Percentiles rank a stretch among this genome's conserved stretches.
Conservation (phyloP, 2,329 filamentous ascomycete genomes). For the Pseudogymnoascus sp. region DNA sequence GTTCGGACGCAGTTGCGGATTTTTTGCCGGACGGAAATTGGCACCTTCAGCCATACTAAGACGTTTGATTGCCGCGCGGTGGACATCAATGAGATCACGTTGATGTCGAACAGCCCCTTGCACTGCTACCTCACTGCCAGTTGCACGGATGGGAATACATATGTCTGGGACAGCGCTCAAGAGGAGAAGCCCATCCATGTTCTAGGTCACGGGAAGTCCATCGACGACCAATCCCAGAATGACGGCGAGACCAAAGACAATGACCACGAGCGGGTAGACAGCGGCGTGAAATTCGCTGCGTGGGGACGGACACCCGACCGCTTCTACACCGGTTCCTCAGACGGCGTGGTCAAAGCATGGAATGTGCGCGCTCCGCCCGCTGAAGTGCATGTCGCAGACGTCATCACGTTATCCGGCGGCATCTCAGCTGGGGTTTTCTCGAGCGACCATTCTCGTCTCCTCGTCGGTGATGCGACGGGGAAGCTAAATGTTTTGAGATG, state of each 20-base stretch:
- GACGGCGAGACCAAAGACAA: constrained; percentile 25
- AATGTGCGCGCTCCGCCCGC: constrained; percentile 40
- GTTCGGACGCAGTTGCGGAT: constrained; percentile 51
- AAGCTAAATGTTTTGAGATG: constrained; percentile 48
- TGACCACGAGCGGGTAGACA: constrained; percentile 45
- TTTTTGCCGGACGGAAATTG: constrained; percentile 34
- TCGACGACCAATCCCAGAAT: constrained; percentile 25
- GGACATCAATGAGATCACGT: constrained; percentile 55
- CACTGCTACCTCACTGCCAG: constrained; percentile 51
- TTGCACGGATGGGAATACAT: constrained; percentile 53
- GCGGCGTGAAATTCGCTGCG: constrained; percentile 55
- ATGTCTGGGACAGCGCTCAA: constrained; percentile 54
- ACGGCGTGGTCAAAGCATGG: constrained; percentile 57
- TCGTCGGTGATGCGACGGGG: constrained; percentile 54
- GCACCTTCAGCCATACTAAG: constrained; percentile 40
- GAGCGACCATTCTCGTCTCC: constrained; percentile 44
- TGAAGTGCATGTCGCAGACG: constrained; percentile 41
- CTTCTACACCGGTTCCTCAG: constrained; percentile 56
- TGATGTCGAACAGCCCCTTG: constrained; percentile 45
- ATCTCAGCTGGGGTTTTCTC: constrained; percentile 53
- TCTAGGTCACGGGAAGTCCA: constrained; percentile 41
- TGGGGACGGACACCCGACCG: constrained; percentile 51
- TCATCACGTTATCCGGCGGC: constrained; percentile 47
- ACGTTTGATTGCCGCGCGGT: constrained; percentile 50
- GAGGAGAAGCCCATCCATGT: constrained; percentile 49